Evolutionary conservation across 1,139 yeast genomes (phyloP), one percentile per base, ranked within the genome.

Genomic region (Yamadazyma dushanensis): DNA sequence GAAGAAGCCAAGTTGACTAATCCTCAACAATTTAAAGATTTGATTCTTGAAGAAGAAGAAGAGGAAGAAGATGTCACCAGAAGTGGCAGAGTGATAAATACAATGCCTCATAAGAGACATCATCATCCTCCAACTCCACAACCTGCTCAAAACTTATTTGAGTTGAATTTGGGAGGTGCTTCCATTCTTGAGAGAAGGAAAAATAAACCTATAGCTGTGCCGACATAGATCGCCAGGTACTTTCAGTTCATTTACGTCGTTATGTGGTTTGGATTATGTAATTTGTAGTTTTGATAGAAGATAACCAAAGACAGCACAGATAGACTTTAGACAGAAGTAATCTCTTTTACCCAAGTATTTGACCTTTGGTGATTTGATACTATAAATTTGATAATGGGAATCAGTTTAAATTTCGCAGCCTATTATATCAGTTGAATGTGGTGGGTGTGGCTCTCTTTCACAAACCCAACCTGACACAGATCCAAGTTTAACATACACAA

Each of bases 131-230:
- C 57, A n/a, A 41, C 45, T 9, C 34, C 30, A 47, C 47, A 27
- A 17, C 11, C 30, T 18, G 25, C 35, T 17, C 35, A 31, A 25
- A 46, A 38, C 21, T 21, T 70, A 45, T 88, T 89, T 55, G 90
- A 85, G 43, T 70, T 90, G 53, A 78, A 78, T 45, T 64, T 89
- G 50, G 81, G 81, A 36, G 86, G 90, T 8, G 89, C 96, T 1
- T 83, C 95, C 1, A 79, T 89, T 36, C 66, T 89, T 38, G 90
- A 81, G 49, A 77, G 96, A 59, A 74, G 95, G 54, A 78, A 76
- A 60, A 56, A 68, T 21, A 46, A 46, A 28, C 40, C 46, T 3
- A 39, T 46, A 5, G 32, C 37, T 33, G 32, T 45, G 13, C 45
- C 47, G 25, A 26, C 37, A 6, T 41, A 33, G 16, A 5, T 24